phyloP scores from a whole-genome alignment of 75 land plant genomes.

The Gnetum montanum region DNA sequence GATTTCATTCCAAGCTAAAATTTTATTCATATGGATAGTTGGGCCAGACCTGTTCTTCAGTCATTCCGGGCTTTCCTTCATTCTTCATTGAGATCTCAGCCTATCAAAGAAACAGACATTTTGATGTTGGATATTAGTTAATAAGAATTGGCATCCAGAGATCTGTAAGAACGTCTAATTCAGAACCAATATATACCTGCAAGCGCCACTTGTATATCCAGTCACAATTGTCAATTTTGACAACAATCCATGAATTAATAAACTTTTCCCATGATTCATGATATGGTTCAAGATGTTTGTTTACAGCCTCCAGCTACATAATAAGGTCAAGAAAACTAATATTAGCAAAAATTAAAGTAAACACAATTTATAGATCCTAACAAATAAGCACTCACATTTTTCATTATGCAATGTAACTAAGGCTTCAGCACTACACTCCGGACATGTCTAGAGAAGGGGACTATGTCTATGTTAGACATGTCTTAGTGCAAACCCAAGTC shows the following conservation, averaged over 20 bases:
- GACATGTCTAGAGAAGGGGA: no score
- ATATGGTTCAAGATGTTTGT: slow-evolving; percentile 76
- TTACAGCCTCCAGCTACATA: slow-evolving; percentile 74
- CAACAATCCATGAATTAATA: slow-evolving; percentile 80
- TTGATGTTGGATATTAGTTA: no score
- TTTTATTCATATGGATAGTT: slow-evolving; percentile 1
- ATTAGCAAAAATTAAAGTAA: not conserved
- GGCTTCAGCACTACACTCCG: no score
- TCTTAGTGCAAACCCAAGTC: no score
- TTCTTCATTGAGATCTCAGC: slow-evolving; percentile 86
- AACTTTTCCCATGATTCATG: slow-evolving; percentile 90
- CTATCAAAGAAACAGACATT: slow-evolving; percentile 19
- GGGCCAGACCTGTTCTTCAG: slow-evolving; percentile 88
- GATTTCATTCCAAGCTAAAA: no score
- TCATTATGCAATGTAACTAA: no score
- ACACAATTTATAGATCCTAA: no score
- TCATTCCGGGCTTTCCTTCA: slow-evolving; percentile 90
- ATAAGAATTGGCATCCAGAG: no score
- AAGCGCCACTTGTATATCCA: slow-evolving; percentile 88
- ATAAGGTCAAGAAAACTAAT: not conserved
- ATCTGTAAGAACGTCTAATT: no score
- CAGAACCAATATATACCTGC: slow-evolving; percentile 41
- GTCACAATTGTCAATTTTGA: slow-evolving; percentile 63
- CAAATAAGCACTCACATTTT: no score
- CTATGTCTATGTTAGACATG: no score